Base-by-base conservation (phyloP, 1,284 basidiomycete species). In the Cutaneotrichosporon dermatis region DNA sequence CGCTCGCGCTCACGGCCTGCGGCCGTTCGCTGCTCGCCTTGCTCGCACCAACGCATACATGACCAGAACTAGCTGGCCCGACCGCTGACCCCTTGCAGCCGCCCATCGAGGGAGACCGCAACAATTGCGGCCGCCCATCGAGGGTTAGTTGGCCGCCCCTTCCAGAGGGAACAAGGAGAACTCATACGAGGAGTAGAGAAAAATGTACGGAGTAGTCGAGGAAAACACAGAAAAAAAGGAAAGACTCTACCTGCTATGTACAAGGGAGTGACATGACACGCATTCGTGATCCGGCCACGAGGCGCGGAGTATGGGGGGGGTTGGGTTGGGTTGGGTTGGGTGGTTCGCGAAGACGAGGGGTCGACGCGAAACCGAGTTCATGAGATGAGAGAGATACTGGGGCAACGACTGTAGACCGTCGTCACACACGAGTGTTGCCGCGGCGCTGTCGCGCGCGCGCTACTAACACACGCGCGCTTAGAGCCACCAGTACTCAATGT, bases 41-140 rank as follows among this genome's bases (percentile, higher is more conserved):
- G 25, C 25, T 40, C 39, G 39, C 39, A 40, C 39, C 39, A 40
- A 40, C 46, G 35, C n/a, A 46, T 49, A 49, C 46, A 49, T 49
- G 46, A 36, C 46, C 46, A 49, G 46, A 25, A 36, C 46, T 49
- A n/a, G 46, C 46, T 49, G 46, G 46, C 46, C 46, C 11, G 46
- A 12, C 46, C 46, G 46, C 46, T 4, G 13, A 49, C 46, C 46
- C 46, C 46, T 49, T 49, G 46, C 46, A 33, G 46, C 46, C 12
- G 12, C 46, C 46, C 46, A n/a, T 49, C 46, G 13, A 49, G 46
- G 34, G 33, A 25, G 46, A 12, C 46, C 46, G 34, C 46, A 49
- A 49, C 46, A 49, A 46, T 25, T 13, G 46, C 46, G 46, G 46
- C 46, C 46, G 46, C 46, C 46, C 34, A n/a, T 49, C 34, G 35